Conservation (phyloP, 805 yeast genomes). For the Cyberlindnera maritima region DNA sequence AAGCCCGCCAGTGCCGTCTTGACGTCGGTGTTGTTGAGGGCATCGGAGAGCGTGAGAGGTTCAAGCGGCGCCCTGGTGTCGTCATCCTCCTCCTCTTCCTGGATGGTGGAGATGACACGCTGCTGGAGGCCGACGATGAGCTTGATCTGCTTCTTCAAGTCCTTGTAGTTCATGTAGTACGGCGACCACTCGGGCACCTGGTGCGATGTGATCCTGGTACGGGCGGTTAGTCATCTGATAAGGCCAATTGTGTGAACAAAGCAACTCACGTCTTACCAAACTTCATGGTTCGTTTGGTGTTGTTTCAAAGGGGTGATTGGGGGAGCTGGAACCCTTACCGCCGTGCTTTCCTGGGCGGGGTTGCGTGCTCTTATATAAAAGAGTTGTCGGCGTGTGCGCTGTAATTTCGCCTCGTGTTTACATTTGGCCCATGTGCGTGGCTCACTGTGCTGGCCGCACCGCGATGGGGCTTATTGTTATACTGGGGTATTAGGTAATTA, state of each 20-base stretch:
- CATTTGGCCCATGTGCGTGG: background rate
- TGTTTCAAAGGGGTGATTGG: background rate
- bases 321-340: background rate
- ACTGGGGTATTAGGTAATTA: too few relatives aligned
- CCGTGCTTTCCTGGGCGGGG: background rate
- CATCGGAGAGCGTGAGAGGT: constrained; percentile 25
- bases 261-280: constrained; percentile 25
- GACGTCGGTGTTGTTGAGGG: constrained; percentile 40
- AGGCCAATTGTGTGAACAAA: background rate
- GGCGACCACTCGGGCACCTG: constrained; percentile 92
- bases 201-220: constrained; percentile 54
- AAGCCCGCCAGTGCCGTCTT: constrained; percentile 56
- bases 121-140: constrained; percentile 47
- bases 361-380: too few relatives aligned
- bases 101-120: constrained; percentile 20
- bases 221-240: background rate
- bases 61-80: constrained; percentile 9
- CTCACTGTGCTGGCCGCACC: background rate
- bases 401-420: background rate
- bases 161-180: constrained; percentile 82
- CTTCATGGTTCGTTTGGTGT: constrained; percentile 16
- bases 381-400: background rate
- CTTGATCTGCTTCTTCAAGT: constrained; percentile 76
- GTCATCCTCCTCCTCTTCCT: constrained; percentile 19
- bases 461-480: too few relatives aligned